Conservation (phyloP, 78 protist species). For the Dictyostelium purpureum region DNA sequence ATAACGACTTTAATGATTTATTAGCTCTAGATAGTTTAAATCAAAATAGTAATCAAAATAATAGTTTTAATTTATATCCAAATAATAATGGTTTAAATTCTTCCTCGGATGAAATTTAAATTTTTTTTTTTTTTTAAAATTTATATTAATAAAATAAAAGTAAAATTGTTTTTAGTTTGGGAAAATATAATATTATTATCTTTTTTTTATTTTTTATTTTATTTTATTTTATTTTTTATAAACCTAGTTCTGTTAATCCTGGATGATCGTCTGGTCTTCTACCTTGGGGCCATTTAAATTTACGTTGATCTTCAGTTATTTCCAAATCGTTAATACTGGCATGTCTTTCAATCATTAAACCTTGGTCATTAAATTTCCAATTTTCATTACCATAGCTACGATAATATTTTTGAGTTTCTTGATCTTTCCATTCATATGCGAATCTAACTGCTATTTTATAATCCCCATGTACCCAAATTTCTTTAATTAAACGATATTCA, state of each 20-base stretch:
- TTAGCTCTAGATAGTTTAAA: no score
- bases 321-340: conserved; percentile 73
- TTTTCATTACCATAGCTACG: conserved; percentile 87
- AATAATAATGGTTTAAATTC: no score
- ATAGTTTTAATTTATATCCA: no score
- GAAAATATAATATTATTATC: no score
- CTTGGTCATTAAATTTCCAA: conserved; percentile 70
- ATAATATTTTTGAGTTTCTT: conserved; percentile 10
- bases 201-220: no score
- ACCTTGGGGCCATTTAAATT: conserved; percentile 52
- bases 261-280: conserved; percentile 38
- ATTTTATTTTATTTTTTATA: neutral
- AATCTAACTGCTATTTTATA: conserved; percentile 81
- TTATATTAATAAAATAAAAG: no score
- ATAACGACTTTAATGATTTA: no score
- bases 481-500: conserved; percentile 80
- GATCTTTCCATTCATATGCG: conserved; percentile 76
- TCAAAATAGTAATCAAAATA: no score
- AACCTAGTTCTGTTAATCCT: conserved; percentile 22
- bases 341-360: conserved; percentile 64
- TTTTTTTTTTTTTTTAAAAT: no score
- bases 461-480: conserved; percentile 45
- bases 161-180: no score
- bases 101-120: no score
- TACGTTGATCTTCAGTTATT: conserved; percentile 30